Evolutionary conservation across 306 rosid genomes (phyloP).

Genomic region (Acacia crassicarpa): DNA sequence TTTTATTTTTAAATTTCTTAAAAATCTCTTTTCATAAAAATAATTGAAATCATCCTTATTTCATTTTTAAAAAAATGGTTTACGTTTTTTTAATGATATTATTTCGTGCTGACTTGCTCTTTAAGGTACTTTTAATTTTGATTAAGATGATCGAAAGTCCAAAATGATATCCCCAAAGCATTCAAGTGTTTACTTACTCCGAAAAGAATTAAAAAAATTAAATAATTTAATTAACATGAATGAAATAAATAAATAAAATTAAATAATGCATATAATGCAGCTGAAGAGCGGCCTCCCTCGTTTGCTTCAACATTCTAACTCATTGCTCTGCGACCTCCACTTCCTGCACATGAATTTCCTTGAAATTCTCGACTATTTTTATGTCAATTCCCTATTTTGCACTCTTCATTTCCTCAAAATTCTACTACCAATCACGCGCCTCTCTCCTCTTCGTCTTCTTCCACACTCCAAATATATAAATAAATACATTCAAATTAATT

Average conservation of each 20-base stretch:
- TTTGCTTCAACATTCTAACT: conserved; percentile 86
- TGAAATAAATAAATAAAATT: background rate
- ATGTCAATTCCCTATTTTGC: conserved; percentile 37
- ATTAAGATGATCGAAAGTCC: background rate
- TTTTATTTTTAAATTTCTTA: background rate
- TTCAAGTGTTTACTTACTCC: background rate
- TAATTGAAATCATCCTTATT: background rate
- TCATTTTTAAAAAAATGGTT: too few species aligned
- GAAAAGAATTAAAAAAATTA: background rate
- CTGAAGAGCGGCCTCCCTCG: conserved; percentile 63
- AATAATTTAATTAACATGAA: background rate
- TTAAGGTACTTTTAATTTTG: background rate
- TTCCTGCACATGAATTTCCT: conserved; percentile 43
- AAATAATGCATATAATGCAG: background rate
- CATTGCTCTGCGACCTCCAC: conserved; percentile 54
- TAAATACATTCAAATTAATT: conserved; percentile 41
- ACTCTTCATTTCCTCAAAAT: conserved; percentile 31
- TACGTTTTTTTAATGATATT: too few species aligned
- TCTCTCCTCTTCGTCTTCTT: conserved; percentile 33
- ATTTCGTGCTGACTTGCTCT: background rate
- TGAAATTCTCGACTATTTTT: conserved; percentile 30
- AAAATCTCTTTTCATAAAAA: background rate
- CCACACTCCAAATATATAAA: conserved; percentile 45
- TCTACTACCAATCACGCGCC: conserved; percentile 25
- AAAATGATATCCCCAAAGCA: background rate